Percentiles rank a stretch among this genome's conserved stretches.
Conservation (phyloP, 2,329 filamentous ascomycete species). For the Colletotrichum phormii region DNA sequence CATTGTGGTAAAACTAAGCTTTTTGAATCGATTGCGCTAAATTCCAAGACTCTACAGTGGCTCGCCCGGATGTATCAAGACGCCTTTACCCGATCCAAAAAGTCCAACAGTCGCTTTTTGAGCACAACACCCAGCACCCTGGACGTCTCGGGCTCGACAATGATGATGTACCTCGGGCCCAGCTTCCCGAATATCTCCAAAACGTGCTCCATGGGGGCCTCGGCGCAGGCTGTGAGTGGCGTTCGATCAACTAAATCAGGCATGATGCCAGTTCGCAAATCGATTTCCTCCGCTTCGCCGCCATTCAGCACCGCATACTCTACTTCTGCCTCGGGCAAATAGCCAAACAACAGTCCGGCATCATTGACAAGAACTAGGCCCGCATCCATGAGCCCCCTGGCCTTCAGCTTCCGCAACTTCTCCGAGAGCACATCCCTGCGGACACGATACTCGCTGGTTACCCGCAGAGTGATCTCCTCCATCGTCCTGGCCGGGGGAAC, state of each 20-base stretch:
- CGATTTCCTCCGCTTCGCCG: constrained; percentile 41
- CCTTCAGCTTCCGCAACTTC: constrained; percentile 60
- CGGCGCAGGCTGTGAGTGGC: constrained; percentile 60
- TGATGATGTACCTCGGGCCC: constrained; percentile 63
- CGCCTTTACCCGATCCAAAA: constrained; percentile 15
- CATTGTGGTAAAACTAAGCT: not conserved
- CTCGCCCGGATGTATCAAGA: not conserved
- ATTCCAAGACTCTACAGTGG: no score
- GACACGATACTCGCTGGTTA: constrained; percentile 57
- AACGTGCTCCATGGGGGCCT: constrained; percentile 68
- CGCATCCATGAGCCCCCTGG: constrained; percentile 66
- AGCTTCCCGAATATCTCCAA: constrained; percentile 71
- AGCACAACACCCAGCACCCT: constrained; percentile 64
- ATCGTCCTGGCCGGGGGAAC: constrained; percentile 66
- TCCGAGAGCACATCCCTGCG: constrained; percentile 47
- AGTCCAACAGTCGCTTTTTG: constrained; percentile 62
- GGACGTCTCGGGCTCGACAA: constrained; percentile 63
- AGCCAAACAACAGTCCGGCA: constrained; percentile 62
- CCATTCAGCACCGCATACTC: constrained; percentile 58
- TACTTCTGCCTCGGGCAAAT: constrained; percentile 65
- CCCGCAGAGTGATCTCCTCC: constrained; percentile 64
- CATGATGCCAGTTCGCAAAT: constrained; percentile 49
- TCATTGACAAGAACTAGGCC: constrained; percentile 66
- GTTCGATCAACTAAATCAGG: constrained; percentile 64
- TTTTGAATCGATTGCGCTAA: not conserved